These are phyloP conservation scores for Fomitopsis palustris DNA, from an alignment of 1,284 basidiomycete species.

Conservation along the genomic window DNA sequence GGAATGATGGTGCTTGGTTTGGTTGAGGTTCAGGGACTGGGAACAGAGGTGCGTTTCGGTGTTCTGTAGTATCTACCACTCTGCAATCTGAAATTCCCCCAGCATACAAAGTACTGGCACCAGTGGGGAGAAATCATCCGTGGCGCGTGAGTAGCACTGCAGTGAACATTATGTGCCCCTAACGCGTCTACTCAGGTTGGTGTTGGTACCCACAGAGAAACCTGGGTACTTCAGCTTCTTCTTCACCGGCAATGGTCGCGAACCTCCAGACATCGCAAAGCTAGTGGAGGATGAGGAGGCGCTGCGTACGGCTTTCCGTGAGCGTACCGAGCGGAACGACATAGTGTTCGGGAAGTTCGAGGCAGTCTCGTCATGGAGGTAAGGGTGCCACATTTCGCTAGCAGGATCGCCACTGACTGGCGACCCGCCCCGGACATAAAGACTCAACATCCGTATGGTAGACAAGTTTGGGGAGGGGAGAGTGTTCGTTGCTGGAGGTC, in stretches of 20 bases:
- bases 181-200: constrained; percentile 1
- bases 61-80: constrained; percentile 8
- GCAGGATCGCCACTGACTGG: neutral
- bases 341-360: constrained; percentile 6
- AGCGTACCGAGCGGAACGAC: constrained; percentile 7
- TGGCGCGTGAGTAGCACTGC: neutral
- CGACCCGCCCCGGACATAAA: constrained; percentile 6
- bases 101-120: constrained; percentile 7
- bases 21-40: constrained; percentile 24
- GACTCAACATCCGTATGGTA: constrained; percentile 36
- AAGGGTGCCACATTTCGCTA: neutral
- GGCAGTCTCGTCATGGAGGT: constrained; percentile 9
- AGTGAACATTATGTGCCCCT: too few relatives aligned
- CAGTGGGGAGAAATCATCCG: constrained; percentile 18
- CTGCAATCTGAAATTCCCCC: neutral
- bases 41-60: constrained; percentile 3
- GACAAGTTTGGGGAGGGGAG: constrained; percentile 31
- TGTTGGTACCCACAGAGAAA: constrained; percentile 5
- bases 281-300: neutral
- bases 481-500: constrained; percentile 32
- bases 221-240: constrained; percentile 1
- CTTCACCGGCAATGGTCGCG: neutral
- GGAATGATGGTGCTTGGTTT: constrained; percentile 26
- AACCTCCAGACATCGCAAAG: neutral
- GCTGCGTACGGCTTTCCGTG: neutral